A percentile compares a stretch with the other conserved stretches of the same genome.
Evolutionary conservation across 345 rosid genomes (phyloP).

Genomic region (Cardamine chenopodiifolia): DNA sequence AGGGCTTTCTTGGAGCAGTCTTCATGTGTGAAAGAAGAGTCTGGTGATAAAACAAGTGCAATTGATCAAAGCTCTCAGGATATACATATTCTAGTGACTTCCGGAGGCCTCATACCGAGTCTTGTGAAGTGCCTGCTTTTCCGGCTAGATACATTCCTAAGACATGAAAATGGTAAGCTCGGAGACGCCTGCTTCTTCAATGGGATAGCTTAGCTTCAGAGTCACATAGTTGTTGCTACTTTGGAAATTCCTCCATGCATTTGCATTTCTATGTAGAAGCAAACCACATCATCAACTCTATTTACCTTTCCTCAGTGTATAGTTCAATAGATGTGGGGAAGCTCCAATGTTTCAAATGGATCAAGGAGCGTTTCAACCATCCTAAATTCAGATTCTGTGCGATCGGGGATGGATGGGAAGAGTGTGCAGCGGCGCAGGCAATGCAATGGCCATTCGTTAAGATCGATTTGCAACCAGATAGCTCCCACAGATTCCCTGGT

Average conservation of each 20-base stretch:
- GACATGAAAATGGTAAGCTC: slow-evolving; percentile 67
- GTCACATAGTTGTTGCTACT: slow-evolving; percentile 5
- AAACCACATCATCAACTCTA: neutral
- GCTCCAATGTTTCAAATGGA: slow-evolving; percentile 73
- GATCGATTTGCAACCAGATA: slow-evolving; percentile 63
- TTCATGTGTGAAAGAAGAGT: slow-evolving; percentile 52
- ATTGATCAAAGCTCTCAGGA: slow-evolving; percentile 33
- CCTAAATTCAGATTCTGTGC: slow-evolving; percentile 66
- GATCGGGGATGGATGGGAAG: slow-evolving; percentile 92
- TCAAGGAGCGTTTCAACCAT: slow-evolving; percentile 57
- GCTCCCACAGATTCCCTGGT: slow-evolving; percentile 81
- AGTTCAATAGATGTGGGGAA: slow-evolving; percentile 86
- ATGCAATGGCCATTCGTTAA: slow-evolving; percentile 89
- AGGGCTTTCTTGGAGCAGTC: slow-evolving; percentile 71
- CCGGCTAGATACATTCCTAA: slow-evolving; percentile 60
- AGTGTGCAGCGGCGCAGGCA: slow-evolving; percentile 78
- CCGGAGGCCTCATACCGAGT: slow-evolving; percentile 89
- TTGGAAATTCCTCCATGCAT: neutral
- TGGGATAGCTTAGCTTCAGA: neutral
- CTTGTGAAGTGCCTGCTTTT: slow-evolving; percentile 84
- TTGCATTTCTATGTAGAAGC: neutral
- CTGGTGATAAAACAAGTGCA: slow-evolving; percentile 34
- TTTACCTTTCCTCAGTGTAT: slow-evolving; percentile 52
- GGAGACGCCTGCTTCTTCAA: neutral
- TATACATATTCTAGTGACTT: slow-evolving; percentile 81